Base-by-base conservation (phyloP, 305 asterid species). In the Rubia tinctorum region DNA sequence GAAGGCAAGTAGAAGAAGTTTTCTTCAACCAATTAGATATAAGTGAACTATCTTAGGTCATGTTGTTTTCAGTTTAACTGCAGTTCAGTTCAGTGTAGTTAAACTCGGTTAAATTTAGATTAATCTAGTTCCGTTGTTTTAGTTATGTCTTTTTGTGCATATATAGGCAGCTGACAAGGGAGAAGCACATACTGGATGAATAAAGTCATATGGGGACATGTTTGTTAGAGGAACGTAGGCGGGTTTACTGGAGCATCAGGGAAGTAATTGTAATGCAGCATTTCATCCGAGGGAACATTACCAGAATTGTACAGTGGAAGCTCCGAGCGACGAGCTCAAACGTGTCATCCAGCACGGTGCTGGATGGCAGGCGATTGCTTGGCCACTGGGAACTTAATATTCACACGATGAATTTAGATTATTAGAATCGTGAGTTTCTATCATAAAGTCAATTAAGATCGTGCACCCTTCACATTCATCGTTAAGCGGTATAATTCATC, bases 181-280 rank as follows among this genome's bases (percentile, higher is more conserved):
- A 4, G 89, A 80, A 79, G 95, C 80, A 72, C 79, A 87, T 58
- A 77, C 84, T 0, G 98, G 98, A 49, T 74, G 78, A 56, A 84
- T 93, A 1, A 93, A 71, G 81, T 93, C 97, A 0, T 90, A 88
- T 79, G 91, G 96, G 2, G 98, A 93, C 82, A 43, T 85, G 43
- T 91, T 93, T 55, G 76, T 85, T 5, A 12, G 71, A 8, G 89
- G 79, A 70, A 91, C 98, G n/a, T 75, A 88, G 70, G 18, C 90
- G 0, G 98, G 96, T n/a, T 72, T 88, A 39, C 34, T 4, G 72
- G 74, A 88, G 20, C 82, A 73, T 39, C 82, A 74, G 40, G 59
- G 74, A 64, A 64, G 77, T 0, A 85, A 78, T 76, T 65, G 71
- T 2, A 68, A 61, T 3, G 27, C 15, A 43, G 78, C 82, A 49